Base-by-base conservation (phyloP, 2,329 filamentous ascomycete species). In the Stagonosporopsis rhizophila region DNA sequence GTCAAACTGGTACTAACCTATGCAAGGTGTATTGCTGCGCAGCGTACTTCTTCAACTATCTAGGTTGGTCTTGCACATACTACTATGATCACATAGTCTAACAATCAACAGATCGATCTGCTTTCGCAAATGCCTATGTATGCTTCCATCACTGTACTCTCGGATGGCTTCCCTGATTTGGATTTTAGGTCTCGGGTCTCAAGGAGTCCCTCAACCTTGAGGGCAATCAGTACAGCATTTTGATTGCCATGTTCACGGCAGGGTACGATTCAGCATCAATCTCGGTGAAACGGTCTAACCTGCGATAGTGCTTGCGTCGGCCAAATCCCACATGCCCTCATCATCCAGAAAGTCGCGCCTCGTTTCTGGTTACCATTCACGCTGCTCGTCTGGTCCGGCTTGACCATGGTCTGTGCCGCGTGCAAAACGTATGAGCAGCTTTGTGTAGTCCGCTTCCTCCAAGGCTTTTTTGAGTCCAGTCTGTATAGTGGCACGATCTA, bases 1-100 rank as follows among this genome's bases (percentile, higher is more conserved):
- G 34, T 23, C 25, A 19, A 25, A 15, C 11, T 2, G 25, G 5
- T 35, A 4, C 44, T 59, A 44, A 61, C 15, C 2, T 14, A 3
- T 28, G n/a, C 12, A 38, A 67, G 64, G 59, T 69, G 20, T 72
- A 72, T 44, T 72, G 67, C 40, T 72, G 69, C 44, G 62, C 67
- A 22, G 67, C 66, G 15, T 72, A 71, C 49, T 72, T 71, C n/a
- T 71, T 72, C 61, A 72, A 72, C 19, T 72, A 72, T 42, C 52
- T 72, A 19, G 69, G 68, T 64, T 14, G 34, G 61, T 46, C 34
- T 17, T 22, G 22, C 28, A 11, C 19, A n/a, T n/a, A 19, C 25
- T 19, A n/a, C 19, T 17, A 23, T 2, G 3, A 25, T 14, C 9
- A 7, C 1, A n/a, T 20, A 20, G 8, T 39, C 39, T 48, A 14